Conservation (phyloP, 306 rosid species). For the Macrotyloma uniflorum region DNA sequence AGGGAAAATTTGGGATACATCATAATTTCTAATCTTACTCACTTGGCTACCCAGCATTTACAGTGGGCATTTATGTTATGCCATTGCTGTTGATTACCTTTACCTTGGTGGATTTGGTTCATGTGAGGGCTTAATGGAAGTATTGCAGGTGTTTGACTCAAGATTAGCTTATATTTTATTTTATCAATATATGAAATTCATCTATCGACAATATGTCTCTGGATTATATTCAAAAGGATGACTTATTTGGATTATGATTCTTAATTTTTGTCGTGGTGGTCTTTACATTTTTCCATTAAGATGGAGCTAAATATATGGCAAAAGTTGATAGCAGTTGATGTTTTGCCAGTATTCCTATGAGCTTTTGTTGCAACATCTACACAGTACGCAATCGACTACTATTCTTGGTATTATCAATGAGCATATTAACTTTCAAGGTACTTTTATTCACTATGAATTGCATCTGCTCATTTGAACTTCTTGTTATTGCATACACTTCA, state of each 20-base stretch:
- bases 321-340: slow-evolving; percentile 34
- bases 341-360: slow-evolving; percentile 84
- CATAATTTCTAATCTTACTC: background rate
- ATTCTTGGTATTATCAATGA: slow-evolving; percentile 92
- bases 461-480: slow-evolving; percentile 22
- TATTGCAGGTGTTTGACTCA: slow-evolving; percentile 5
- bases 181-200: slow-evolving; percentile 4
- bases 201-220: background rate
- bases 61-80: background rate
- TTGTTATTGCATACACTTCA: slow-evolving; percentile 24
- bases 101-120: slow-evolving; percentile 19
- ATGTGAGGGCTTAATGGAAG: slow-evolving; percentile 12
- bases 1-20: slow-evolving; percentile 1
- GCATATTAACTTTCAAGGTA: slow-evolving; percentile 94
- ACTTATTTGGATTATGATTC: slow-evolving; percentile 21
- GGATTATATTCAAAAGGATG: background rate
- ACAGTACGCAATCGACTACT: slow-evolving; percentile 73
- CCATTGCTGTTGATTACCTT: background rate
- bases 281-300: background rate
- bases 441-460: slow-evolving; percentile 32
- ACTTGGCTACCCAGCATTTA: background rate
- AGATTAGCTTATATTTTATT: slow-evolving; percentile 22
- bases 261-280: background rate
- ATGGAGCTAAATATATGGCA: slow-evolving; percentile 9
- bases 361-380: slow-evolving; percentile 90